phyloP scores from a whole-genome alignment of 2,329 filamentous ascomycete genomes.

The Neofusicoccum cordaticola region DNA sequence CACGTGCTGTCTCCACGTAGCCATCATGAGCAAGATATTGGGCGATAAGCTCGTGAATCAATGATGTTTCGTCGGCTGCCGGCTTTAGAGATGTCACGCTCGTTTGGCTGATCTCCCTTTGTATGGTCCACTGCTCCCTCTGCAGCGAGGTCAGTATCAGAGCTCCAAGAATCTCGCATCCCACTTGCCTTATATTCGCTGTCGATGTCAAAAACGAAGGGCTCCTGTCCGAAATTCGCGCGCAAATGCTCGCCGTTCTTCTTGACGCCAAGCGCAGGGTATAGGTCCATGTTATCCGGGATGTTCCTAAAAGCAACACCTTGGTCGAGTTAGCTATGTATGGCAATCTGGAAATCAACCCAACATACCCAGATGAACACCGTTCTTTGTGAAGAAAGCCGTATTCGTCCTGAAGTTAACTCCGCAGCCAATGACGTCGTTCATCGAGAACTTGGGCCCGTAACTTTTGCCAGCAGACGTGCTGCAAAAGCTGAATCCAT shows the following conservation, averaged over 20 bases:
- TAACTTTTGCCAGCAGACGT: slow-evolving; percentile 57
- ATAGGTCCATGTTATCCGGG: slow-evolving; percentile 56
- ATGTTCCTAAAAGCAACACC: slow-evolving; percentile 70
- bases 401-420: slow-evolving; percentile 61
- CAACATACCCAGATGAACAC: slow-evolving; percentile 52
- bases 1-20: slow-evolving; percentile 87
- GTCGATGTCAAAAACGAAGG: slow-evolving; percentile 91
- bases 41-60: slow-evolving; percentile 78
- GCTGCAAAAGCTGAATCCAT: slow-evolving; percentile 62
- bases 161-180: slow-evolving; percentile 46
- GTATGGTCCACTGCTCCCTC: slow-evolving; percentile 60
- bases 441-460: slow-evolving; percentile 57
- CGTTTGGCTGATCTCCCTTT: slow-evolving; percentile 59
- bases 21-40: slow-evolving; percentile 94
- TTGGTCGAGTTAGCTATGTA: slow-evolving; percentile 32
- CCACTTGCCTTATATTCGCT: slow-evolving; percentile 69
- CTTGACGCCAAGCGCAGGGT: slow-evolving; percentile 66
- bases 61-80: slow-evolving; percentile 66
- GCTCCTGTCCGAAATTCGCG: slow-evolving; percentile 64
- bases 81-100: slow-evolving; percentile 61
- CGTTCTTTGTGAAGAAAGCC: slow-evolving; percentile 67
- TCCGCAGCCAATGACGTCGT: slow-evolving; percentile 63
- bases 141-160: slow-evolving; percentile 30
- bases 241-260: slow-evolving; percentile 58
- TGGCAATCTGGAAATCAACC: neutral